Base-by-base conservation (phyloP, 148 eudicot species). In the Bassia scoparia region DNA sequence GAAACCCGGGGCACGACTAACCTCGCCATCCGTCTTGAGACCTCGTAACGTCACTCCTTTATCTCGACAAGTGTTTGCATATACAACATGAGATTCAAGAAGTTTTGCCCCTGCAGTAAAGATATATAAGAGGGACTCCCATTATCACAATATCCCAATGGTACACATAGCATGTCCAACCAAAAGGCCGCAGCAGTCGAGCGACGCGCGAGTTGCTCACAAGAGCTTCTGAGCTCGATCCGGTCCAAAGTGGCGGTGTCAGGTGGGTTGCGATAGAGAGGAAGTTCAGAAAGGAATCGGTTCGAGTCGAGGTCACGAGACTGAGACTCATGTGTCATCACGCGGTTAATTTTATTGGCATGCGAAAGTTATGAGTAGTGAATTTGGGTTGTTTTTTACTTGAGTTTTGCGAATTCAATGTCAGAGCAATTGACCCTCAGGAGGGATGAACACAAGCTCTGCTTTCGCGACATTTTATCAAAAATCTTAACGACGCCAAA, bases 391-490 rank as follows among this genome's bases (percentile, higher is more conserved):
- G 0, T 73, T 75, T n/a, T 73, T 69, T 16, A 78, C 11, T 30
- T 75, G 69, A 81, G 82, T 56, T 88, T 86, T 3, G 88, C 92
- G 0, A 85, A 29, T 65, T 86, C 80, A 0, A 88, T 76, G 79
- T 79, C 31, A 65, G 24, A 66, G 74, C 9, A 88, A 38, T 74
- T 74, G 77, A 17, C 77, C 77, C 70, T 38, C 60, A 0, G 31
- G 3, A 43, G 72, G 71, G 14, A 56, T n/a, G 14, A 60, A 37
- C 2, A 74, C 58, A 26, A 78, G 58, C 26, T 60, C 62, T 1
- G 38, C 30, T 65, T 61, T 48, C 6, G 71, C 56, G 24, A 20
- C 56, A 53, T n/a, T 53, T 2, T 53, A 2, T 41, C 11, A 41
- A 41, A 41, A 3, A 7, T 41, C 11, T 41, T 1, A 41, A 41